Evolutionary conservation across 1,284 basidiomycete genomes (phyloP).

Genomic region (Microbotryomycetes sp.): DNA sequence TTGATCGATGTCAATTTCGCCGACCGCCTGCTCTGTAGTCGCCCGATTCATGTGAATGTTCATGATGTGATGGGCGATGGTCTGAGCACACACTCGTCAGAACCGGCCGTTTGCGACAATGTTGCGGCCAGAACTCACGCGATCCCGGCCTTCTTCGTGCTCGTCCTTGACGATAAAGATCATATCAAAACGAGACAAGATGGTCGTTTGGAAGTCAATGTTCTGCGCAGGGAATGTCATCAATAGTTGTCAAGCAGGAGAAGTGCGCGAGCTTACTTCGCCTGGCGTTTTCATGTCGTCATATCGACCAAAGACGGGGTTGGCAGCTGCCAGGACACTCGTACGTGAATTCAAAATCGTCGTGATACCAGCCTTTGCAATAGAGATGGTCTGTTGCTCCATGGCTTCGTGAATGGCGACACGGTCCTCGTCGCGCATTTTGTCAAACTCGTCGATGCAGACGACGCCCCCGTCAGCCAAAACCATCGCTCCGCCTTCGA

Average conservation of each 20-base stretch:
- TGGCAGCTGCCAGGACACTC: slow-evolving; percentile 93
- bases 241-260: too few species aligned
- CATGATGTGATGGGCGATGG: slow-evolving; percentile 96
- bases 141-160: slow-evolving; percentile 89
- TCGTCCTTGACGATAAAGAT: slow-evolving; percentile 99
- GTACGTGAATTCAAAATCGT: slow-evolving; percentile 95
- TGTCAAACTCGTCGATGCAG: slow-evolving; percentile 99
- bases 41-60: slow-evolving; percentile 95
- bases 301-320: slow-evolving; percentile 97
- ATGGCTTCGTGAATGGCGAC: slow-evolving; percentile 99
- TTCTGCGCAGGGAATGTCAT: slow-evolving; percentile 51
- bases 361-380: slow-evolving; percentile 98
- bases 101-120: not conserved
- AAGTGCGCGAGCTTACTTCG: slow-evolving; percentile 52
- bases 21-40: slow-evolving; percentile 61
- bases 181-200: slow-evolving; percentile 98
- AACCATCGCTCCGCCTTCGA: slow-evolving; percentile 99
- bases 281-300: slow-evolving; percentile 96
- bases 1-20: slow-evolving; percentile 95
- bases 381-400: slow-evolving; percentile 99
- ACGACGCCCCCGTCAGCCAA: slow-evolving; percentile 97
- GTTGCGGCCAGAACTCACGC: slow-evolving; percentile 47
- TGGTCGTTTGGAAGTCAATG: slow-evolving; percentile 98
- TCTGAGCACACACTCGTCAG: slow-evolving; percentile 46
- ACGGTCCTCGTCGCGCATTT: slow-evolving; percentile 98